These are phyloP conservation scores for Tothia fuscella DNA, from an alignment of 2,329 filamentous ascomycete genomes.

Conservation along the genomic window DNA sequence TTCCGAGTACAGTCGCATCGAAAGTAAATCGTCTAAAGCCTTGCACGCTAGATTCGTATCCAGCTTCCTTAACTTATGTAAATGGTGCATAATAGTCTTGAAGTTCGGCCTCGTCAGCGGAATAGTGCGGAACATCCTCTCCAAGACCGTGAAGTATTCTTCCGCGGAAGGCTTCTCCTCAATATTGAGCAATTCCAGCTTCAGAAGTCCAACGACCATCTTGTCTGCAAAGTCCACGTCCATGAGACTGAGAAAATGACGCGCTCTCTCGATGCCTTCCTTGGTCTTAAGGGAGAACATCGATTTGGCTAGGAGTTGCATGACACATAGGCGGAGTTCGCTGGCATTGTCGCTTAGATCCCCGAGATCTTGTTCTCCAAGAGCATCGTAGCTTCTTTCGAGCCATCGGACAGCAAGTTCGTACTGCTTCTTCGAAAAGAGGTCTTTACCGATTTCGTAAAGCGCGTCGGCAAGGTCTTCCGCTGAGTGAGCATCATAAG, in stretches of 20 bases:
- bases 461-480: constrained; percentile 55
- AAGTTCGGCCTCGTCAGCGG: constrained; percentile 53
- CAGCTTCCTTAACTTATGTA: constrained; percentile 47
- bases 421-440: constrained; percentile 42
- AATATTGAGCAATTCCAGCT: constrained; percentile 53
- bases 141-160: constrained; percentile 39
- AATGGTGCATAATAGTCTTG: constrained; percentile 53
- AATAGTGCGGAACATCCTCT: constrained; percentile 48
- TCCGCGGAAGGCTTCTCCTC: constrained; percentile 24
- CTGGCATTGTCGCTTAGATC: constrained; percentile 45
- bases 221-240: constrained; percentile 40
- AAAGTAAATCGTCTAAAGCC: constrained; percentile 53
- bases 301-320: constrained; percentile 47
- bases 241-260: constrained; percentile 46
- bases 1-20: constrained; percentile 40
- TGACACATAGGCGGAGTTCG: constrained; percentile 54
- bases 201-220: constrained; percentile 53
- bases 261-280: constrained; percentile 40
- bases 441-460: constrained; percentile 57
- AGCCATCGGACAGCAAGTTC: constrained; percentile 59
- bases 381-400: constrained; percentile 49
- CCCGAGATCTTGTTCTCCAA: constrained; percentile 45
- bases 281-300: constrained; percentile 37
- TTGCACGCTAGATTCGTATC: constrained; percentile 27
- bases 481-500: constrained; percentile 37